Base-by-base conservation (phyloP, 805 yeast genomes). In the Metschnikowia santaceciliae region DNA sequence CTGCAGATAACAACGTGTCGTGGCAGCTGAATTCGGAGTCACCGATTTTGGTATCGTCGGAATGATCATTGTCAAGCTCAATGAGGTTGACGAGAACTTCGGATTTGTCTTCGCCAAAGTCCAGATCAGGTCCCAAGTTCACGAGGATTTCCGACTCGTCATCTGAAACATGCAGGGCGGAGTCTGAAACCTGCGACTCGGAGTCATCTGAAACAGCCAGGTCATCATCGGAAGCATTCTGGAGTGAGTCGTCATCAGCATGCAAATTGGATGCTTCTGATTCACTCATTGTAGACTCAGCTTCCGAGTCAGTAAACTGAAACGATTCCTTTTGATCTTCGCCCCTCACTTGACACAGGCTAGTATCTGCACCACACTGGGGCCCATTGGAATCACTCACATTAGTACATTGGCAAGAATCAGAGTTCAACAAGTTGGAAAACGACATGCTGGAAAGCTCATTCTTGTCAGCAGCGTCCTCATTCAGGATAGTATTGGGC, bases 131-230 rank as follows among this genome's bases (percentile, higher is more conserved):
- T 1, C 38, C 46, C 32, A 42, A 32, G 10, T 22, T 42, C 19
- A 42, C 46, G 19, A 42, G 20, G 20, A 42, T 42, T 14, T 42
- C 46, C 10, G 46, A 42, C n/a, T 39, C 42, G 7, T 42, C 45
- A 14, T 23, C 42, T 15, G 42, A 39, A 10, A 23, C 30, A 23
- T 23, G 30, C 30, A 23, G 30, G 1, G 30, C 30, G 30, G 8
- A 7, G 4, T 23, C 30, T 23, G 30, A 26, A 26, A 26, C 30
- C 8, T 26, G 30, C 30, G 30, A 26, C 30, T 26, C 30, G 30
- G 30, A 26, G 11, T 26, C 30, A 7, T 26, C 30, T 26, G 30
- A 26, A 26, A 26, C 30, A 26, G 30, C 30, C 30, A 26, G 30
- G 11, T 26, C 30, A 13, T 37, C 40, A 8, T 33, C 46, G 19